phyloP scores from a whole-genome alignment of 2,329 filamentous ascomycete genomes.

The Claviceps sorghi region DNA sequence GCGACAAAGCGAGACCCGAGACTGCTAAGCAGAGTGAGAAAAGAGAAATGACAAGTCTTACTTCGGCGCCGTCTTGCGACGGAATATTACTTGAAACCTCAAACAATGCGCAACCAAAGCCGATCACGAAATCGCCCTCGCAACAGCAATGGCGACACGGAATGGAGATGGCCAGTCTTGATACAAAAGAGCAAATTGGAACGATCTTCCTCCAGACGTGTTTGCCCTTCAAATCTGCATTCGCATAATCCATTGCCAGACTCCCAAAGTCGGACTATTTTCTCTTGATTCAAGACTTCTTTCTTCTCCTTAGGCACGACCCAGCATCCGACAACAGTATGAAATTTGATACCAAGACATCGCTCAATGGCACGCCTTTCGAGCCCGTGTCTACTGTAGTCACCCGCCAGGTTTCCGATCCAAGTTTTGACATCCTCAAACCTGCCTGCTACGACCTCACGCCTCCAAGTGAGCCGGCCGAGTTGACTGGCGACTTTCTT shows the following conservation, averaged over 20 bases:
- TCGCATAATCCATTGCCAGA: background rate
- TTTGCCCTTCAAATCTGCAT: background rate
- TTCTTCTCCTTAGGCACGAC: background rate
- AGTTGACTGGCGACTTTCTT: slow-evolving; percentile 10
- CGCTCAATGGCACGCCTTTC: background rate
- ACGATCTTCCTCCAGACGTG: background rate
- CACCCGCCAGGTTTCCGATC: background rate
- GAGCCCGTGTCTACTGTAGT: background rate
- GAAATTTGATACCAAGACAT: background rate
- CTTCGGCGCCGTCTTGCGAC: background rate
- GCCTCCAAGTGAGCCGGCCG: slow-evolving; percentile 18
- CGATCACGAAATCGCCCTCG: background rate
- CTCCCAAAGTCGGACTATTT: background rate
- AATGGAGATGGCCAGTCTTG: background rate
- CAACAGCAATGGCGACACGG: background rate
- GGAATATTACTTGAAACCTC: background rate
- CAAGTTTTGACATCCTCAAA: slow-evolving; percentile 7
- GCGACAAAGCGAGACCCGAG: background rate
- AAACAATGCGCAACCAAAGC: background rate
- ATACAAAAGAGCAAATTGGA: background rate
- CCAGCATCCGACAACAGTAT: background rate
- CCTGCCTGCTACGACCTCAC: slow-evolving; percentile 19
- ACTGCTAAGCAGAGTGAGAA: background rate
- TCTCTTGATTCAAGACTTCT: background rate
- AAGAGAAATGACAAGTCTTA: background rate